phyloP scores from a whole-genome alignment of 495 filamentous ascomycete genomes.

The Aspergillus campestris region DNA sequence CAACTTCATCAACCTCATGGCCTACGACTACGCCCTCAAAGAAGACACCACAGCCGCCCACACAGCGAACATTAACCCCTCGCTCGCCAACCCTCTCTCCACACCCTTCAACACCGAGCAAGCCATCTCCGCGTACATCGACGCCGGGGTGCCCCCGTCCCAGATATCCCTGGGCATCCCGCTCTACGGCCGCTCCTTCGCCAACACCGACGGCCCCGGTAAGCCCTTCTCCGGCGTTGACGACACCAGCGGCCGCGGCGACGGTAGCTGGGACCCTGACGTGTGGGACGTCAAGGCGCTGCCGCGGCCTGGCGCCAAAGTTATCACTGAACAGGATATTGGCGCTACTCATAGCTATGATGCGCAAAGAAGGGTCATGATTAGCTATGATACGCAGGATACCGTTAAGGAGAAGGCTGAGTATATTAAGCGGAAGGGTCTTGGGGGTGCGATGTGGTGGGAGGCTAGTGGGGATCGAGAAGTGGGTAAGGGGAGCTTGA shows the following conservation, averaged over 20 bases:
- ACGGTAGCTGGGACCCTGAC: slow-evolving; percentile 63
- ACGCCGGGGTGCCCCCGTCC: slow-evolving; percentile 46
- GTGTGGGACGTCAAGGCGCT: slow-evolving; percentile 50
- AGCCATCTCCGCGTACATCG: slow-evolving; percentile 55
- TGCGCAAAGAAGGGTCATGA: slow-evolving; percentile 42
- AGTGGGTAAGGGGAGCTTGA: slow-evolving; percentile 45
- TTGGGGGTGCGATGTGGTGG: slow-evolving; percentile 90
- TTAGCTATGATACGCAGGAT: slow-evolving; percentile 66
- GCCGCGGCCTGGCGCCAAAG: slow-evolving; percentile 4
- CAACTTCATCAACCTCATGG: slow-evolving; percentile 70
- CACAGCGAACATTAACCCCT: slow-evolving; percentile 63
- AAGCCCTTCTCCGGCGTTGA: slow-evolving; percentile 59
- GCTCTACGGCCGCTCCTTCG: slow-evolving; percentile 76
- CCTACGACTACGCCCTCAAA: slow-evolving; percentile 63
- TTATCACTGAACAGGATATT: neutral
- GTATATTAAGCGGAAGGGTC: slow-evolving; percentile 52
- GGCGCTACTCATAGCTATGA: slow-evolving; percentile 67
- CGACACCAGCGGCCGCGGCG: slow-evolving; percentile 49
- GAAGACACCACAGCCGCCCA: slow-evolving; percentile 66
- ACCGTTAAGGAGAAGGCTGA: slow-evolving; percentile 53
- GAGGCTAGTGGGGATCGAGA: slow-evolving; percentile 66
- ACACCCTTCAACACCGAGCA: slow-evolving; percentile 65
- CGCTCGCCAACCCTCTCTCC: slow-evolving; percentile 36
- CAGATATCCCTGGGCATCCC: slow-evolving; percentile 84
- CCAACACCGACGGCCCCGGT: slow-evolving; percentile 62